Evolutionary conservation across 2,329 filamentous ascomycete species (phyloP), one percentile per base, ranked within the genome.

Genomic region (Aspergillus clavatus): DNA sequence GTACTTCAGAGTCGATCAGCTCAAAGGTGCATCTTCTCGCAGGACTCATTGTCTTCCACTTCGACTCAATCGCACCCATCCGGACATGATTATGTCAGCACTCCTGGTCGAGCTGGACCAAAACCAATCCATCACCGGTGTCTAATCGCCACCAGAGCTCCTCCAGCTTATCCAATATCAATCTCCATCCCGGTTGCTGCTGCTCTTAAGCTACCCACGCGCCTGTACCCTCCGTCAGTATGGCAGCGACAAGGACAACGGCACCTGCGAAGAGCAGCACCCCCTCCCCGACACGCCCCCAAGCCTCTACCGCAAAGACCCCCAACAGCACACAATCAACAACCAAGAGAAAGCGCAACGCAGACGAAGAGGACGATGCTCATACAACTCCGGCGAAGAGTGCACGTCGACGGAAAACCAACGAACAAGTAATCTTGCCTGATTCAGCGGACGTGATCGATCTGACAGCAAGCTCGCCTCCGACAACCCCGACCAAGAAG

Each of bases 271-370:
- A 7, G 4, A 39, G 21, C 37, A 39, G 16, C 22, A 10, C n/a
- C 29, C 18, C 14, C 29, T 33, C 29, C n/a, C 14, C 24, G 4
- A 22, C 40, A 27, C 33, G 10, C 26, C 16, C 29, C 11, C 33
- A 21, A 33, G 7, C 7, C 1, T 33, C 14, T 16, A 16, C n/a
- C 29, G 10, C 18, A 2, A 19, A 10, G 10, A 33, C 35, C 12
- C 10, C 31, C 5, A 3, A n/a, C 5, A 40, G 14, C 8, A 26
- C 21, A 21, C 21, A 29, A 10, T 23, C 14, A 12, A 24, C 35
- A 24, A 38, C 44, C 11, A 59, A 55, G 40, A 52, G 52, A 45
- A 56, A 56, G 36, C 47, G 47, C 33, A 31, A 11, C n/a, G 22
- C 23, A 4, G 38, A 38, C 5, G 31, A 40, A 11, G 28, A 38